phyloP scores from a whole-genome alignment of 2,329 filamentous ascomycete genomes.

The Aureobasidium sp. region DNA sequence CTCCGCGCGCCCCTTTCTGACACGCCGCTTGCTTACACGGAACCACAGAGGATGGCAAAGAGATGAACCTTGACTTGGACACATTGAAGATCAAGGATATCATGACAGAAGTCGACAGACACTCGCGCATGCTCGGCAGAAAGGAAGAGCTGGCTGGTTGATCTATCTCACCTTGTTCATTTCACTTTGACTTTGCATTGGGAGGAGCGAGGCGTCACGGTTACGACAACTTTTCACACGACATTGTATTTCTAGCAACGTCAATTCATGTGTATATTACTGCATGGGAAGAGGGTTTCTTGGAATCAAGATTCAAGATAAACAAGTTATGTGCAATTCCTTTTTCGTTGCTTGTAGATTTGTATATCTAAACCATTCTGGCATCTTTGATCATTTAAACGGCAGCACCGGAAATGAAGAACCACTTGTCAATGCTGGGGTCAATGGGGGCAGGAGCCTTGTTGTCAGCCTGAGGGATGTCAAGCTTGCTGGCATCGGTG shows the following conservation, averaged over 20 bases:
- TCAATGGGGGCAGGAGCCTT: slow-evolving; percentile 83
- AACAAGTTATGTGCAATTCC: slow-evolving; percentile 6
- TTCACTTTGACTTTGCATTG: background rate
- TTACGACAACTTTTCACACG: background rate
- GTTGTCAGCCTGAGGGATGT: slow-evolving; percentile 73
- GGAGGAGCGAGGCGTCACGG: slow-evolving; percentile 15
- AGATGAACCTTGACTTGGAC: slow-evolving; percentile 74
- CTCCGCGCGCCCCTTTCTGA: background rate
- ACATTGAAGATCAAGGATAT: slow-evolving; percentile 80
- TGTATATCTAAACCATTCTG: slow-evolving; percentile 4
- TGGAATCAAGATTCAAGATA: background rate
- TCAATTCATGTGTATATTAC: background rate
- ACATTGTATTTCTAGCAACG: background rate
- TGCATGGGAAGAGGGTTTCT: background rate
- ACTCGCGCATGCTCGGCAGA: slow-evolving; percentile 75
- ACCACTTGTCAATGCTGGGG: slow-evolving; percentile 98
- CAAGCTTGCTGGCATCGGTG: slow-evolving; percentile 61
- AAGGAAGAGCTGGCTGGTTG: slow-evolving; percentile 64
- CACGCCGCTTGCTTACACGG: slow-evolving; percentile 18
- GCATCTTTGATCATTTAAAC: slow-evolving; percentile 27
- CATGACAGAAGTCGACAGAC: slow-evolving; percentile 80
- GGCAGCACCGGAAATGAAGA: slow-evolving; percentile 95
- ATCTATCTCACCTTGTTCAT: background rate
- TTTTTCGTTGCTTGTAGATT: slow-evolving; percentile 12
- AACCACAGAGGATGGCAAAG: slow-evolving; percentile 77